Evolutionary conservation across 2,329 filamentous ascomycete genomes (phyloP), one percentile per base, ranked within the genome.

Genomic region (Microdochium paspali): DNA sequence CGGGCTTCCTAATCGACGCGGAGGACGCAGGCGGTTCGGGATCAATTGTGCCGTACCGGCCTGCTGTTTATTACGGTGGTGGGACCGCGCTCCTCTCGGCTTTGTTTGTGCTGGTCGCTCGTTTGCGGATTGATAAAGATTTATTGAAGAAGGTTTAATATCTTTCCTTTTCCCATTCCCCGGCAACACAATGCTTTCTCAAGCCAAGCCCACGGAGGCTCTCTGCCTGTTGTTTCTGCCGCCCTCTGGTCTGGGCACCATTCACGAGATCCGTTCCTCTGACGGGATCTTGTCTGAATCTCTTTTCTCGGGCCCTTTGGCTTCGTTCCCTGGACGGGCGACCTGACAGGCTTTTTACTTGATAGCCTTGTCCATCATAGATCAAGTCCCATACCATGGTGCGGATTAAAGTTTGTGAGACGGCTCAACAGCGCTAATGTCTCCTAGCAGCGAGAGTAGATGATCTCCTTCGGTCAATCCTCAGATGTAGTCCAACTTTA

Each of bases 1-100:
- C 44, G 10, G 28, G 44, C 15, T 46, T 46, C 18, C 44, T 46
- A 5, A 46, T 46, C n/a, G 44, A 32, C 23, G 44, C 44, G 7
- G 23, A 26, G 24, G 26, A 23, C 4, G 44, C 26, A 15, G 25
- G 18, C 1, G 23, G 24, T 4, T 26, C 44, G 2, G 20, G 23
- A 4, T 46, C 4, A n/a, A 46, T 46, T 23, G 44, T 46, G 24
- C 44, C 44, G 15, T 46, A 46, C 18, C 25, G 44, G 10, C 4
- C 44, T 10, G 44, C 44, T 28, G 39, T 35, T 10, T 46, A 35
- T 21, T 46, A 46, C 18, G 44, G 26, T 21, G 44, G 4, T 5
- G 25, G 10, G 7, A 46, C 44, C 12, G 25, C 44, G 10, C 26
- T 39, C 9, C 21, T 46, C 15, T 46, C 44, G 10, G 32, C 44